Base-by-base conservation (phyloP, 2,329 filamentous ascomycete species). In the Botryotinia convoluta region DNA sequence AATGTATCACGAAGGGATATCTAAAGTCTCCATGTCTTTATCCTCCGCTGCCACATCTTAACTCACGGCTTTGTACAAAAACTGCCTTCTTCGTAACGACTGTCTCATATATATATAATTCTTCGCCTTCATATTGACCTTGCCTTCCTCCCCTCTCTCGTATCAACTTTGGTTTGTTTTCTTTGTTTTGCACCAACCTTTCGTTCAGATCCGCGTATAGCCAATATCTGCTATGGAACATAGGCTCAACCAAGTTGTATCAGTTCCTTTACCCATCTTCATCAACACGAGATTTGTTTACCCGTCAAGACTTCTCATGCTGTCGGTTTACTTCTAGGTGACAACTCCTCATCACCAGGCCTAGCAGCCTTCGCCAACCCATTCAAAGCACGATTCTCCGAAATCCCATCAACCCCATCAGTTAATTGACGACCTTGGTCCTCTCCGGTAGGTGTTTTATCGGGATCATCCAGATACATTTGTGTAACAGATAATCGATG, bases 271-370 rank as follows among this genome's bases (percentile, higher is more conserved):
- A 5, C 18, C 26, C 5, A 62, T 57, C 35, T 37, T 8, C 65
- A 22, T 18, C n/a, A 44, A 32, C n/a, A 42, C 10, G 3, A 6
- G 22, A 59, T 5, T 12, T 26, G 1, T 42, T 42, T 20, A 57
- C 35, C 7, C 29, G 14, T 29, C 35, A 44, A 69, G 16, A 69
- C 22, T 20, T n/a, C 48, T 61, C 54, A 69, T 14, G 42, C n/a
- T 35, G 8, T 29, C 26, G 71, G 63, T 12, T 12, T 48, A 60
- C 63, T 72, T 64, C 20, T 72, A 65, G 71, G 71, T 12, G 71
- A 69, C 9, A 72, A 48, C 6, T 61, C 51, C 5, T 60, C 71
- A 9, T 62, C 32, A 18, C 29, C 26, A 32, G 26, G 7, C 20
- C 20, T 42, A n/a, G 4, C 12, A 12, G 16, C 16, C n/a, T 45